A percentile compares a stretch with the other conserved stretches of the same genome.
Conservation (phyloP, 73 alveolate genomes). For the Uronychia setigera region DNA sequence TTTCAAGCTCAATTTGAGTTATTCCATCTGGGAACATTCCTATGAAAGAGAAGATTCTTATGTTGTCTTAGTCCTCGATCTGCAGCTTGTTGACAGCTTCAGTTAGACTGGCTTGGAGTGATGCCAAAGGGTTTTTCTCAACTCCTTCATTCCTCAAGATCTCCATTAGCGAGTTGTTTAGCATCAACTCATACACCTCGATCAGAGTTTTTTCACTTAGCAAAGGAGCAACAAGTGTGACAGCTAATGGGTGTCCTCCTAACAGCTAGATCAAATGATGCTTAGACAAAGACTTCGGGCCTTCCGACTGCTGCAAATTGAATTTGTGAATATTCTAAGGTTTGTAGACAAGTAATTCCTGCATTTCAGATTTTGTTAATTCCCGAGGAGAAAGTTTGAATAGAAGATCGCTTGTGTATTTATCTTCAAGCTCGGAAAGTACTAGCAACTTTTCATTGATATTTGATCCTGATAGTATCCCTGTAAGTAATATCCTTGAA, state of each 20-base stretch:
- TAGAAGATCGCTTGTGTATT: background rate
- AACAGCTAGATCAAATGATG: slow-evolving; percentile 40
- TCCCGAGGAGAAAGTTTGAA: background rate
- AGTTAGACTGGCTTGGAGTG: background rate
- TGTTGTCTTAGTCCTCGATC: background rate
- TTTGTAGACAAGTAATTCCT: background rate
- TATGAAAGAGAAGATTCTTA: background rate
- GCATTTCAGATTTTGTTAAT: background rate
- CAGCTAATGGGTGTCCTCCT: slow-evolving; percentile 72
- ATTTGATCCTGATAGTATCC: background rate
- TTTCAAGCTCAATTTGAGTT: background rate
- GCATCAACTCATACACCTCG: slow-evolving; percentile 26
- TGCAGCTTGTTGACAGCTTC: background rate
- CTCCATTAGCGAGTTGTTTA: background rate
- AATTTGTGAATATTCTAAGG: background rate
- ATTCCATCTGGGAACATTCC: background rate
- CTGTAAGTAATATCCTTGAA: background rate
- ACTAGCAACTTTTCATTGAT: background rate
- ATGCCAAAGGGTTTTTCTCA: background rate
- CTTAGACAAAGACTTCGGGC: background rate
- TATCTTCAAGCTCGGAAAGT: background rate
- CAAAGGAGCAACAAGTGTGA: slow-evolving; percentile 60
- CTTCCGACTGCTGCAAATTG: background rate
- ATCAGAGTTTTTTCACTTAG: slow-evolving; percentile 36
- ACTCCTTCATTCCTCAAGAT: background rate